Base-by-base conservation (phyloP, 2,329 filamentous ascomycete genomes). In the Biscogniauxia mediterranea region DNA sequence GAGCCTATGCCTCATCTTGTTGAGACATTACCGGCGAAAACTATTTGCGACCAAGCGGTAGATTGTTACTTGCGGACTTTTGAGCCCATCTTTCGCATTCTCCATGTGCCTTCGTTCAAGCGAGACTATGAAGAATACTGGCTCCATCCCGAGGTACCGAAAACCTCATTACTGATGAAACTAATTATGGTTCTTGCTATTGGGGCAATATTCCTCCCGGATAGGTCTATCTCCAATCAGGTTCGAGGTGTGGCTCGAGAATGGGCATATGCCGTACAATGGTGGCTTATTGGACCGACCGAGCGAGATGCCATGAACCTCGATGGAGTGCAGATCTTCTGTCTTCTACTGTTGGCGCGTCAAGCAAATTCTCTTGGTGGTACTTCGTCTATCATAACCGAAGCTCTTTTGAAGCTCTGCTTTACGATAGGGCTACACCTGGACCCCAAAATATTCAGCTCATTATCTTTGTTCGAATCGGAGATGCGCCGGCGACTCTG, bases 341-440 rank as follows among this genome's bases (percentile, higher is more conserved):
- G 70, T 46, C 58, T 72, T 3, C 54, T 66, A 19, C 38, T 72
- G 21, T 53, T 73, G 9, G 66, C 68, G 1, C 69, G 70, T 3
- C 65, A 71, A 26, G 52, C 64, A 23, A 66, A 64, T 20, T 65
- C 68, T 4, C 56, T 73, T 4, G 68, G 70, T 2, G 67, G 65
- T 11, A 63, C 69, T 8, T 58, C 68, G 6, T 71, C 69, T 25
- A 70, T 72, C 9, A 67, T 68, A 17, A 68, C 69, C 2, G 70
- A 72, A 8, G 66, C 71, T 1, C 58, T 75, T n/a, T 57, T 71
- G n/a, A 69, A 70, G 56, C 62, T 69, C 25, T 69, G 72, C 19
- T 71, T 74, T 54, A 69, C 70, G 3, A 58, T 74, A n/a, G 73
- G 73, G 3, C 55, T 74, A 13, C 71, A 75, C 58, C 56, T 73